Percentiles rank a stretch among this genome's conserved stretches.
These are phyloP conservation scores for Rosa chinensis DNA, from an alignment of 306 rosid species.

Conservation along the genomic window DNA sequence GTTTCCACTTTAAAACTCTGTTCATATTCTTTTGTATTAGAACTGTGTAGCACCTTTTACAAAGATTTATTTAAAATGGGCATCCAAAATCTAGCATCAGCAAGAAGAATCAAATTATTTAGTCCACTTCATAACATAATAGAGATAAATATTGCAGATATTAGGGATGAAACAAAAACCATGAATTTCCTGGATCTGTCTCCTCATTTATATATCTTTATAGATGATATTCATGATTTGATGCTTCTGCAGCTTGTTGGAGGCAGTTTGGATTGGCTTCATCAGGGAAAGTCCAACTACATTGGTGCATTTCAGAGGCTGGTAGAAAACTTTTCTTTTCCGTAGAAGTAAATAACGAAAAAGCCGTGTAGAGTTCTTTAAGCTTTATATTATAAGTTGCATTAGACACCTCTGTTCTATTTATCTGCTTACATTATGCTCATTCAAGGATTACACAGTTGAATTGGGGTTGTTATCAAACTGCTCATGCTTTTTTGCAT, in stretches of 20 bases:
- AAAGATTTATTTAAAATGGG: not conserved
- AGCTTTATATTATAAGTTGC: not conserved
- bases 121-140: not conserved
- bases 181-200: constrained; percentile 2
- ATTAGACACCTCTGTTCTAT: not conserved
- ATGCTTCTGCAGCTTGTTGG: constrained; percentile 28
- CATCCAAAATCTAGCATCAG: not conserved
- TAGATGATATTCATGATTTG: not conserved
- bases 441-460: constrained; percentile 11
- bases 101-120: not conserved
- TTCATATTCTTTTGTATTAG: constrained; percentile 11
- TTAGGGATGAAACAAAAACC: not conserved
- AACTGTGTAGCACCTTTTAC: not conserved
- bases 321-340: constrained; percentile 13
- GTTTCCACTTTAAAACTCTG: constrained; percentile 12
- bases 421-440: constrained; percentile 10
- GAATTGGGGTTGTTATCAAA: not conserved
- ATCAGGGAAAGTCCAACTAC: constrained; percentile 1
- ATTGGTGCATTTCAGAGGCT: constrained; percentile 1
- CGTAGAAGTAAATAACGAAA: not conserved
- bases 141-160: constrained; percentile 3
- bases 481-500: not conserved
- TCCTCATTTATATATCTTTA: not conserved
- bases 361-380: not conserved
- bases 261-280: constrained; percentile 18